Evolutionary conservation across 768 basidiomycete genomes (phyloP), one percentile per base, ranked within the genome.

Genomic region (Fomitopsis serialis): DNA sequence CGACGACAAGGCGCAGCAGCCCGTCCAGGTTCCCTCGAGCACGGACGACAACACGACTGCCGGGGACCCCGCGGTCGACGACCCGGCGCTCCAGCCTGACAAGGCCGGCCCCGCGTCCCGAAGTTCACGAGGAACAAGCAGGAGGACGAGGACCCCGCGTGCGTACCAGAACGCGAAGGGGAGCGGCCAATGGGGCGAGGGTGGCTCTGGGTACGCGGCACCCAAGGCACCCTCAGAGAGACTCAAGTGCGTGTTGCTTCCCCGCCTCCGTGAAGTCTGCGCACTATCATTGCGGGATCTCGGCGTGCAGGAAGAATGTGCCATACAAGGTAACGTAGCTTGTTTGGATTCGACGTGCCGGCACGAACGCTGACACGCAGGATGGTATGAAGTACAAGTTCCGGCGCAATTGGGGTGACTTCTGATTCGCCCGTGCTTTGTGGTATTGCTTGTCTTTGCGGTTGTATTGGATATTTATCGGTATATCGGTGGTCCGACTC

Each of bases 351-450:
- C 57, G 44, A 32, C 52, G 44, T 48, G 45, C 54, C 42, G 53
- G 50, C 63, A 48, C 71, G 68, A 68, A 69, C 61, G 61, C 78
- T 89, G 61, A 86, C 68, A 27, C 60, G 44, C 59, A 82, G 80
- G 73, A 71, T 55, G 80, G 78, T 42, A 76, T 87, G 70, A 82
- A 92, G 90, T 92, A 92, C 70, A 93, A 92, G 71, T 92, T 93
- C 81, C 82, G 84, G 48, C 81, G 88, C 54, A 89, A 73, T 60
- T 93, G 90, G 89, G 89, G 88, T 42, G 90, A 93, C 68, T 93
- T 92, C 69, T 92, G 63, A 49, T 19, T 12, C 24, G 3, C 32
- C 3, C 8, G 8, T 40, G 15, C 19, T 19, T 40, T 15, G 15
- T 15, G 37, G 37, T 6, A 40, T 17, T 40, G 37, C 7, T 47